A percentile compares a stretch with the other conserved stretches of the same genome.
Evolutionary conservation across 164 flowering plant genomes (phyloP).

Genomic region (Hamamelis virginiana): DNA sequence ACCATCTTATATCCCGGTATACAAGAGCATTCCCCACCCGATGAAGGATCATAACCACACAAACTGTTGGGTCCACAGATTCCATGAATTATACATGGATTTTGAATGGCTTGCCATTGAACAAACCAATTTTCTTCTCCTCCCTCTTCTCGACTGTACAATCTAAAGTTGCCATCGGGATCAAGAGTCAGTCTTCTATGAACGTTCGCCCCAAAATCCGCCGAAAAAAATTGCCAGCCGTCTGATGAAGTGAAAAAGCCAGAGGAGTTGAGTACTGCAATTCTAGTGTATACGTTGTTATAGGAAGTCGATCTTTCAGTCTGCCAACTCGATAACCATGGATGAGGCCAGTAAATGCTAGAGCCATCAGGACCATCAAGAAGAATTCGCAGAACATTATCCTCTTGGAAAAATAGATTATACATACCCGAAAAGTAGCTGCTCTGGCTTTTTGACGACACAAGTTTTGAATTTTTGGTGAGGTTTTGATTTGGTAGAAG

Average conservation of each 20-base stretch:
- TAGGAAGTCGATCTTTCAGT: slow-evolving; percentile 16
- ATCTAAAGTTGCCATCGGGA: slow-evolving; percentile 11
- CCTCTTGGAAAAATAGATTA: slow-evolving; percentile 34
- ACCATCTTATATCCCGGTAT: slow-evolving; percentile 8
- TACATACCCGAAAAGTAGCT: slow-evolving; percentile 36
- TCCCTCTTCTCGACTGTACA: slow-evolving; percentile 5
- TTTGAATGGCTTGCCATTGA: slow-evolving; percentile 6
- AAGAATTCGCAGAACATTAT: slow-evolving; percentile 32
- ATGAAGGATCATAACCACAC: neutral
- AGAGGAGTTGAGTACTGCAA: slow-evolving; percentile 9
- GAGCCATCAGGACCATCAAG: slow-evolving; percentile 22
- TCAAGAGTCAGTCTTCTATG: slow-evolving; percentile 11
- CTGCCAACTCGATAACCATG: neutral
- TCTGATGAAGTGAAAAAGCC: slow-evolving; percentile 14
- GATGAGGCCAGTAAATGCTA: slow-evolving; percentile 35
- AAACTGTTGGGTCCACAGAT: slow-evolving; percentile 13
- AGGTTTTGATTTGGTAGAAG: slow-evolving; percentile 42
- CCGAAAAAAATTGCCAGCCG: neutral
- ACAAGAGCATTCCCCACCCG: slow-evolving; percentile 9
- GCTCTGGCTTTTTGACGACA: slow-evolving; percentile 28
- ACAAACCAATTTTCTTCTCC: slow-evolving; percentile 1
- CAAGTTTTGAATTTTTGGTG: slow-evolving; percentile 11
- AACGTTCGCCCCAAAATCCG: slow-evolving; percentile 1
- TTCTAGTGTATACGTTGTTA: slow-evolving; percentile 23
- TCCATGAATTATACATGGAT: slow-evolving; percentile 10